phyloP scores from a whole-genome alignment of 331 rosid species.

The Rosa hybrid region DNA sequence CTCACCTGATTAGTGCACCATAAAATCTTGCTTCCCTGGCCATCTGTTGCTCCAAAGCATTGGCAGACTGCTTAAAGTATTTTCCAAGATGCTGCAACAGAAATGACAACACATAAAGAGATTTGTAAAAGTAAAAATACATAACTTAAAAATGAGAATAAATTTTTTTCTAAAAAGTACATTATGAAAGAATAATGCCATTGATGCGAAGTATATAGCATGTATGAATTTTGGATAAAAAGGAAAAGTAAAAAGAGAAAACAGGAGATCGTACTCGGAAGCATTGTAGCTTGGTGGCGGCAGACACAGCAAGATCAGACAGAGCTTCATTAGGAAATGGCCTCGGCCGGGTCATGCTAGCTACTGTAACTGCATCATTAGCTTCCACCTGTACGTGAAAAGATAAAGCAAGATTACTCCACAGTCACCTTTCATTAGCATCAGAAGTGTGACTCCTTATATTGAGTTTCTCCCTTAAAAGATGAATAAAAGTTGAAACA shows the following conservation, averaged over 20 bases:
- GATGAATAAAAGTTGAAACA: background rate
- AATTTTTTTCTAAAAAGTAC: background rate
- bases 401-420: conserved; percentile 17
- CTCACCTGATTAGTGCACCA: conserved; percentile 87
- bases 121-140: background rate
- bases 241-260: background rate
- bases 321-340: conserved; percentile 73
- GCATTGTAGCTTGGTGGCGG: conserved; percentile 88
- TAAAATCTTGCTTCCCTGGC: conserved; percentile 95
- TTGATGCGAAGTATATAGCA: background rate
- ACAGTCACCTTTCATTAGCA: conserved; percentile 15
- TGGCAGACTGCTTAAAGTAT: conserved; percentile 91
- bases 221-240: background rate
- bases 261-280: conserved; percentile 52
- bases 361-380: conserved; percentile 89
- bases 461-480: background rate
- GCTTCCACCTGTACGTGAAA: conserved; percentile 67
- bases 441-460: conserved; percentile 5
- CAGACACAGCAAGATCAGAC: conserved; percentile 85
- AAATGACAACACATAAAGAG: background rate
- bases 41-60: conserved; percentile 86
- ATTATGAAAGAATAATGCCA: background rate
- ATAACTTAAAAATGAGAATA: background rate
- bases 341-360: conserved; percentile 83
- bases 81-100: conserved; percentile 77